Base-by-base conservation (phyloP, 2,329 filamentous ascomycete species). In the Purpureocillium lavendulum region DNA sequence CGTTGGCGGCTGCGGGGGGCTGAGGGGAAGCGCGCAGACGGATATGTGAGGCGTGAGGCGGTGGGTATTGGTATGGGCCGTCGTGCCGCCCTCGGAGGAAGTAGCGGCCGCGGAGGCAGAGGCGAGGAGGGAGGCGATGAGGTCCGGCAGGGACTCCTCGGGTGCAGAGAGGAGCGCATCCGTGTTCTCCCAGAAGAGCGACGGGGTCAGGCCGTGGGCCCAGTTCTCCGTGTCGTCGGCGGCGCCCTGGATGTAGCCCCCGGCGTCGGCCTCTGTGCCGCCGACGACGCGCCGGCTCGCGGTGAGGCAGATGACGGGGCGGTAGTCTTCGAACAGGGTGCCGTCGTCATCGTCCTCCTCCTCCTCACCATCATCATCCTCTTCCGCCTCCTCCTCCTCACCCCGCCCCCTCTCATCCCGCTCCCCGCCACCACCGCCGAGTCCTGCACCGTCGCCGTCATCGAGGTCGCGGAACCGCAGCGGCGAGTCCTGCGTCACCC, bases 191-290 rank as follows among this genome's bases (percentile, higher is more conserved):
- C 92, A 98, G 62, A 95, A 98, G 0, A 90, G 46, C 0, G 66
- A 58, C 0, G 90, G 78, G 1, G 85, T 92, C 13, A 97, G 72
- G 0, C 87, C 87, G 39, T 75, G 66, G 1, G 88, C 83, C 92
- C 92, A 98, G 49, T 86, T 87, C 67, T 98, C 92, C 11, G 84
- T 87, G 58, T 98, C 92, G 59, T 98, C 92, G 2, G 84, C 92
- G 1, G 90, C 90, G 37, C 92, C 92, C 62, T 97, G 92, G 43
- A 98, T 83, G 55, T 98, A 98, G 4, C 61, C 57, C 0, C 74
- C 77, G 16, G 80, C 83, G 2, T 68, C 69, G 24, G 56, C 54
- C 56, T 90, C 86, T 3, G 75, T 78, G 11, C 80, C 83, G 2
- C 65, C 64, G 1, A 89, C 80, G 11, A 88, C 80, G 13, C 83